Conservation (phyloP, 2,329 filamentous ascomycete species). For the Aurifilum marmelostoma region DNA sequence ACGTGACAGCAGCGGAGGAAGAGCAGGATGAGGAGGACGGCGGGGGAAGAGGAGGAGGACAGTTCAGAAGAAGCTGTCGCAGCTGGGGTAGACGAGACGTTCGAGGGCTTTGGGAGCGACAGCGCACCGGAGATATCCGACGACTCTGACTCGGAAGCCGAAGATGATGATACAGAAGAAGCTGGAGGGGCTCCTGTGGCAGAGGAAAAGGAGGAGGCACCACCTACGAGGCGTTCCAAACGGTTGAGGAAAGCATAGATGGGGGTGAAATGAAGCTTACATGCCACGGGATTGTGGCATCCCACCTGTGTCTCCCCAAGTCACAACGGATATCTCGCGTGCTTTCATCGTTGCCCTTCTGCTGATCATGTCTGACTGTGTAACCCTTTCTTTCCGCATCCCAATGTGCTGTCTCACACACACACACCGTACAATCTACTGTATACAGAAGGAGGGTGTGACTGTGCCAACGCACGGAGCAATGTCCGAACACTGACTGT, state of each 20-base stretch:
- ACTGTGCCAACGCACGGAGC: not conserved
- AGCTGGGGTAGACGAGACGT: conserved; percentile 41
- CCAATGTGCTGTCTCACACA: not conserved
- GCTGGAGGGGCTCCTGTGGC: conserved; percentile 19
- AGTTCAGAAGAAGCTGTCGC: conserved; percentile 32
- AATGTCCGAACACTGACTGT: not conserved
- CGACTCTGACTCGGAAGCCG: conserved; percentile 28
- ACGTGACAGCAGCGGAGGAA: conserved; percentile 29
- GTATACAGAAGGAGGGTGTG: not conserved
- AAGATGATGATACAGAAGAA: conserved; percentile 29
- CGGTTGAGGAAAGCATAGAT: conserved; percentile 12
- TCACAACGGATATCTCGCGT: not conserved
- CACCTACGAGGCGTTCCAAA: conserved; percentile 13
- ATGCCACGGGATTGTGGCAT: not conserved
- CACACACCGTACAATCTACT: not conserved
- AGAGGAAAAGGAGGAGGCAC: conserved; percentile 11
- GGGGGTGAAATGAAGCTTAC: not conserved
- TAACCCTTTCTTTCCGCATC: not conserved
- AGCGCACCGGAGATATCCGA: conserved; percentile 39
- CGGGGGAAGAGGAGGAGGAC: conserved; percentile 31
- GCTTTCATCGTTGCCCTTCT: not conserved
- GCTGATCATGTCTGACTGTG: not conserved
- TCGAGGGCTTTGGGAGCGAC: conserved; percentile 54
- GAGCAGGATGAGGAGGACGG: conserved; percentile 22
- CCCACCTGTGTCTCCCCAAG: not conserved